These are phyloP conservation scores for Aureobasidium namibiae DNA, from an alignment of 2,329 filamentous ascomycete species.

Conservation along the genomic window DNA sequence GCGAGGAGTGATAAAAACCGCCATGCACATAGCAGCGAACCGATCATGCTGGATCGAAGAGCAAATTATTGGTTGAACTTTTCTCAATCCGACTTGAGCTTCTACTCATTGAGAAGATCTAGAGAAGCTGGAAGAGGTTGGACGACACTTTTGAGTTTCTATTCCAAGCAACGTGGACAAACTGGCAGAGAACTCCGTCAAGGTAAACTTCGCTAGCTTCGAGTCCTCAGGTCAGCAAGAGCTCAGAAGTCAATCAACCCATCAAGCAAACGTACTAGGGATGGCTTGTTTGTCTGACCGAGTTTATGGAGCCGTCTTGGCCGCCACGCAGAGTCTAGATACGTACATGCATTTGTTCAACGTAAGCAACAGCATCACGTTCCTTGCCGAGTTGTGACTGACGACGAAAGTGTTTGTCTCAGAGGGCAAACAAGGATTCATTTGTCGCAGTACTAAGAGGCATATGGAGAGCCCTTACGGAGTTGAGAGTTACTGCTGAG, in stretches of 20 bases:
- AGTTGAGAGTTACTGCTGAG: not conserved
- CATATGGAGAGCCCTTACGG: not conserved
- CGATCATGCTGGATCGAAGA: not conserved
- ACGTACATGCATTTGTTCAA: not conserved
- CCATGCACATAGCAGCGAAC: not conserved
- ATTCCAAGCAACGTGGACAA: not conserved
- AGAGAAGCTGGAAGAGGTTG: not conserved
- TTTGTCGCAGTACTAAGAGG: not conserved
- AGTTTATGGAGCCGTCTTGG: not conserved
- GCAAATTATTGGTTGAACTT: not conserved
- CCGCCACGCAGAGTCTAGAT: not conserved
- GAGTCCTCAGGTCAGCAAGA: not conserved
- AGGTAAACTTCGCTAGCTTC: not conserved
- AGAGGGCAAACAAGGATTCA: not conserved
- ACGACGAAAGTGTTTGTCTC: not conserved
- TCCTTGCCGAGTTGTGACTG: not conserved
- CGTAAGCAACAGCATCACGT: not conserved
- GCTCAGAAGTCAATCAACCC: not conserved
- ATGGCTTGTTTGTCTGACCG: not conserved
- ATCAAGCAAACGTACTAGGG: not conserved
- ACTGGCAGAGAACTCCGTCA: not conserved
- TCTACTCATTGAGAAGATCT: not conserved
- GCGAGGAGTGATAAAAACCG: too few relatives aligned
- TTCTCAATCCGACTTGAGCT: not conserved
- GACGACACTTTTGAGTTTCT: not conserved